Conservation (phyloP, 371 early-diverging fungal species). For the Mortierella sp. region DNA sequence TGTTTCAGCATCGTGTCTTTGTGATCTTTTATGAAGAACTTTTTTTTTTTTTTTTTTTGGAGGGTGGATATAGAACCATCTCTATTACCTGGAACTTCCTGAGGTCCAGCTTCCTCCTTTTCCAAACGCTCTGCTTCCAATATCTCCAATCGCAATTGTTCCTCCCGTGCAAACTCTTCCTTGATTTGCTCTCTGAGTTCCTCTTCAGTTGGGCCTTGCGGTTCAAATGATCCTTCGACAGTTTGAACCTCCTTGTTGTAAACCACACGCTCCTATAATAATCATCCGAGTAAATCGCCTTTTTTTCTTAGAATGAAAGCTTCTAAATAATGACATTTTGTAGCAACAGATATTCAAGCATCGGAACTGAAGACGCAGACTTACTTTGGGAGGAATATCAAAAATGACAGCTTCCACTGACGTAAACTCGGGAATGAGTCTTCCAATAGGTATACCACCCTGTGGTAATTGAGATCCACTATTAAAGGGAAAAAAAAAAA, state of each 20-base stretch:
- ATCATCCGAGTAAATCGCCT: no score
- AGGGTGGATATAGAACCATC: background rate
- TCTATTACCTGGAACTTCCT: conserved; percentile 40
- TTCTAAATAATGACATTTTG: background rate
- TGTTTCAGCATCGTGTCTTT: no score
- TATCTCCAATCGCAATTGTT: conserved; percentile 68
- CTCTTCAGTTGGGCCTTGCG: conserved; percentile 71
- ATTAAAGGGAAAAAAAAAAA: background rate
- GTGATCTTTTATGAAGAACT: no score
- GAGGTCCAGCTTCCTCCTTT: conserved; percentile 60
- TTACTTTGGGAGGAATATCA: conserved; percentile 87
- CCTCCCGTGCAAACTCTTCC: conserved; percentile 71
- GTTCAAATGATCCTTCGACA: conserved; percentile 69
- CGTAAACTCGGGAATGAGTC: conserved; percentile 68
- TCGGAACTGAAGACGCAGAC: background rate
- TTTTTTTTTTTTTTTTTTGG: no score
- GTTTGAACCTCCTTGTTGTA: conserved; percentile 95
- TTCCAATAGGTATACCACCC: conserved; percentile 16
- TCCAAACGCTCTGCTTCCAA: conserved; percentile 73
- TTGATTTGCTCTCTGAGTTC: conserved; percentile 71
- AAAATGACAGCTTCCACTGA: conserved; percentile 77
- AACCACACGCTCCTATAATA: conserved; percentile 83
- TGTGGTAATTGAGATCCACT: conserved; percentile 28
- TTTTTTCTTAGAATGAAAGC: background rate
- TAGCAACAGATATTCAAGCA: background rate